Conservation (phyloP, 75 land plant genomes). For the Gnetum montanum region DNA sequence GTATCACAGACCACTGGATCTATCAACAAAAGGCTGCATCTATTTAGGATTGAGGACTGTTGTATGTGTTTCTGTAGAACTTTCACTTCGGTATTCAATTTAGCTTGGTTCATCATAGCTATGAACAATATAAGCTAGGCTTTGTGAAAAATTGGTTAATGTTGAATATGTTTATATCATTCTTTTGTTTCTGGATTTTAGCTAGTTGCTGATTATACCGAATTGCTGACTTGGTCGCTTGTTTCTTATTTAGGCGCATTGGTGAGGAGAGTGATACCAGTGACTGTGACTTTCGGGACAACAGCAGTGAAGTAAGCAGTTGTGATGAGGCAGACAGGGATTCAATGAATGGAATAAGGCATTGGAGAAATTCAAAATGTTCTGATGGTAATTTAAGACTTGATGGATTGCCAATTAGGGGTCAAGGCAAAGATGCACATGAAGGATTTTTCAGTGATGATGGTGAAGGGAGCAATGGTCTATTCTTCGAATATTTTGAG, state of each 20-base stretch:
- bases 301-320: conserved; percentile 35
- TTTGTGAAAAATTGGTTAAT: no score
- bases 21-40: no score
- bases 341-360: background rate
- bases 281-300: conserved; percentile 16
- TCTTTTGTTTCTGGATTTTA: no score
- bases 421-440: conserved; percentile 6
- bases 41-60: no score
- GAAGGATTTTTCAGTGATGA: conserved; percentile 56
- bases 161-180: no score
- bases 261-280: conserved; percentile 24
- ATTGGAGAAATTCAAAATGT: conserved; percentile 2
- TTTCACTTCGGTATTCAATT: no score
- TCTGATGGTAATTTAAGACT: conserved; percentile 6
- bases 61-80: no score
- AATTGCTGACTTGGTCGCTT: no score
- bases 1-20: no score
- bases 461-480: conserved; percentile 21
- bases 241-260: conserved; percentile 23
- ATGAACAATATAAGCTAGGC: no score
- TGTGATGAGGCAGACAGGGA: conserved; percentile 22
- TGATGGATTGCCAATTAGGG: conserved; percentile 21
- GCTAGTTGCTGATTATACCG: no score
- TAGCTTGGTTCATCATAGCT: no score
- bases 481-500: conserved; percentile 46